Evolutionary conservation across 2,329 filamentous ascomycete species (phyloP), one percentile per base, ranked within the genome.

Genomic region (Trichoderma atrobrunneum): DNA sequence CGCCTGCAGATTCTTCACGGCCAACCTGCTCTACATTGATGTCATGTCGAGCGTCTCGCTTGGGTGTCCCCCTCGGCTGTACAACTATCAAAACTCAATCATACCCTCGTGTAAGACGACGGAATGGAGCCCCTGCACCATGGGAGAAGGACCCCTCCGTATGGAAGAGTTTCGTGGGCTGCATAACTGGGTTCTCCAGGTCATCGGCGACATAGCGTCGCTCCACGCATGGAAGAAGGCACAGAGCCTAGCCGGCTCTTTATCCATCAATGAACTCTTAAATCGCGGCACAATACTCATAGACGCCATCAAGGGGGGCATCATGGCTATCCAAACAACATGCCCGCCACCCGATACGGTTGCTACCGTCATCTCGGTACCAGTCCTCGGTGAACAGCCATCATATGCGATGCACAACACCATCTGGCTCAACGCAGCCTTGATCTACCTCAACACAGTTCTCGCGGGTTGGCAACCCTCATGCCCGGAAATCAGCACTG

Each of bases 221-320:
- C 81, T 91, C 7, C 84, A 88, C 66, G 82, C 84, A 1, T 89
- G 86, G 85, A 91, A 90, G 79, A 84, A 85, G 74, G 79, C 84
- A 26, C 82, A 83, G 73, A 83, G 81, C 62, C 77, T 78, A 61
- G 75, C 77, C 5, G 85, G 85, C 5, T 82, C 81, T 0, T 79
- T 89, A 1, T 85, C 85, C 12, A 79, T 83, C 67, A 76, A 78
- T 4, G 82, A 87, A 70, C 81, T 89, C 6, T 79, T 87, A 11
- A 76, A 78, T 5, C 85, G 85, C 18, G 86, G 84, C 2, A 78
- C 80, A 10, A 73, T 79, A 5, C 83, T 88, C 54, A 80, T 84
- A 39, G 78, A 79, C 7, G 77, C 76, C 10, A 79, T 86, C 21
- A 81, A 78, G 24, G 76, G 73, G 4, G 78, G 79, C 0, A 75